A percentile compares a stretch with the other conserved stretches of the same genome.
These are phyloP conservation scores for Xerocomus spinulosus DNA, from an alignment of 768 basidiomycete genomes.

Conservation along the genomic window DNA sequence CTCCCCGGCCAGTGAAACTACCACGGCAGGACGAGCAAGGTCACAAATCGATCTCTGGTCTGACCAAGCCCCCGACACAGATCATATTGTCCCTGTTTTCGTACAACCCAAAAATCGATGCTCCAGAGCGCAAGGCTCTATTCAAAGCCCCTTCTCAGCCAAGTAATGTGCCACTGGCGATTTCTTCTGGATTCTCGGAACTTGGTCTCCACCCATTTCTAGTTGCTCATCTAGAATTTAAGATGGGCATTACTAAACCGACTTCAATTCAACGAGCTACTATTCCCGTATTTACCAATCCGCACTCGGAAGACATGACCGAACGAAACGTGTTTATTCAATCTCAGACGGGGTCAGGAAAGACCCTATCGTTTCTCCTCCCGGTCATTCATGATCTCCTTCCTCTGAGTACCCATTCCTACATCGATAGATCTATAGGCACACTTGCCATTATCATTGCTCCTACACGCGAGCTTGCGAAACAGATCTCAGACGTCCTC, in stretches of 20 bases:
- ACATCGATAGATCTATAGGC: slow-evolving; percentile 91
- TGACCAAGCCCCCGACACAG: slow-evolving; percentile 42
- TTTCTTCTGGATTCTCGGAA: slow-evolving; percentile 74
- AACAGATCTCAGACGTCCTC: slow-evolving; percentile 95
- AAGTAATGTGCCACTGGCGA: slow-evolving; percentile 78
- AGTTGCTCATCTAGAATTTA: slow-evolving; percentile 67
- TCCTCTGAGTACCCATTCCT: slow-evolving; percentile 82
- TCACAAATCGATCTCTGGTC: too few relatives aligned
- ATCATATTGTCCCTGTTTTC: slow-evolving; percentile 89
- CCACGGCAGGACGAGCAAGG: slow-evolving; percentile 30
- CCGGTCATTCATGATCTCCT: slow-evolving; percentile 95
- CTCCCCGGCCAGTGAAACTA: slow-evolving; percentile 45
- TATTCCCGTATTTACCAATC: slow-evolving; percentile 56
- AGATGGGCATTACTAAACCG: slow-evolving; percentile 80
- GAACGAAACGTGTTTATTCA: slow-evolving; percentile 86
- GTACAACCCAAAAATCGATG: slow-evolving; percentile 69
- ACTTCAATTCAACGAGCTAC: slow-evolving; percentile 85
- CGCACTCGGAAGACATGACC: slow-evolving; percentile 32
- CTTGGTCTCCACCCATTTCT: slow-evolving; percentile 83
- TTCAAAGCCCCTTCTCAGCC: slow-evolving; percentile 40
- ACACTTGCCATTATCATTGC: slow-evolving; percentile 93
- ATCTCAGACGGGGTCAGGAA: slow-evolving; percentile 96
- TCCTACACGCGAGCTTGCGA: slow-evolving; percentile 92
- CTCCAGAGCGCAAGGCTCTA: slow-evolving; percentile 28
- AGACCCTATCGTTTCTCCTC: slow-evolving; percentile 88